Evolutionary conservation across 805 yeast genomes (phyloP).

Genomic region (Candida qinlingensis): DNA sequence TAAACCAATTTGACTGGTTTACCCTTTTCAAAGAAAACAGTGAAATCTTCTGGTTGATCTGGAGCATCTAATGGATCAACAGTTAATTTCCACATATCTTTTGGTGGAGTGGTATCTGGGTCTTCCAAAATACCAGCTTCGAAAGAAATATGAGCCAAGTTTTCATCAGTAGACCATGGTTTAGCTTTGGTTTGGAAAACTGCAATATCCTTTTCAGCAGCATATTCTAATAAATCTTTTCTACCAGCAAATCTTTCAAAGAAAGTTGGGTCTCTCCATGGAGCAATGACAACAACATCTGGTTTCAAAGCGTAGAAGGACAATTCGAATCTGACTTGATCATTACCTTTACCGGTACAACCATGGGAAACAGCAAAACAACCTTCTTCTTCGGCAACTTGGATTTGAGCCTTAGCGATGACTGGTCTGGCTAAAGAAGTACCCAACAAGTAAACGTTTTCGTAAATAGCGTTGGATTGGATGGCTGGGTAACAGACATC

Average conservation of each 20-base stretch:
- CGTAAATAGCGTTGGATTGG: slow-evolving; percentile 96
- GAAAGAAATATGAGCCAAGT: slow-evolving; percentile 96
- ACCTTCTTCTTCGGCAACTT: slow-evolving; percentile 94
- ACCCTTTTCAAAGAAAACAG: slow-evolving; percentile 80
- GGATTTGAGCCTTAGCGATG: slow-evolving; percentile 96
- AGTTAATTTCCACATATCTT: slow-evolving; percentile 99
- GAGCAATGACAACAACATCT: slow-evolving; percentile 93
- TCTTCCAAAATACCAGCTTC: slow-evolving; percentile 99
- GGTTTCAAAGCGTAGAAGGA: slow-evolving; percentile 98
- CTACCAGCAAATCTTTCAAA: slow-evolving; percentile 97
- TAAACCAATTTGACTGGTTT: slow-evolving; percentile 77
- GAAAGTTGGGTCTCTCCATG: slow-evolving; percentile 97
- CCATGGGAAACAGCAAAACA: slow-evolving; percentile 99
- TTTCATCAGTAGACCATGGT: slow-evolving; percentile 99
- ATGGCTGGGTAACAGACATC: slow-evolving; percentile 92
- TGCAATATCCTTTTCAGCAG: slow-evolving; percentile 86
- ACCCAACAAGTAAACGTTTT: slow-evolving; percentile 93
- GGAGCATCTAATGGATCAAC: slow-evolving; percentile 97
- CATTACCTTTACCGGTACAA: slow-evolving; percentile 99
- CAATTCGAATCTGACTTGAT: slow-evolving; percentile 96
- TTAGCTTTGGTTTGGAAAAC: slow-evolving; percentile 97
- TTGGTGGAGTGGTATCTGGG: slow-evolving; percentile 98
- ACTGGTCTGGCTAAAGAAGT: slow-evolving; percentile 99
- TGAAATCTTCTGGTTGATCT: slow-evolving; percentile 82
- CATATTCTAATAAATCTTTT: slow-evolving; percentile 90